A percentile compares a stretch with the other conserved stretches of the same genome.
Conservation (phyloP, 345 rosid genomes). For the Moricandia moricandioides region DNA sequence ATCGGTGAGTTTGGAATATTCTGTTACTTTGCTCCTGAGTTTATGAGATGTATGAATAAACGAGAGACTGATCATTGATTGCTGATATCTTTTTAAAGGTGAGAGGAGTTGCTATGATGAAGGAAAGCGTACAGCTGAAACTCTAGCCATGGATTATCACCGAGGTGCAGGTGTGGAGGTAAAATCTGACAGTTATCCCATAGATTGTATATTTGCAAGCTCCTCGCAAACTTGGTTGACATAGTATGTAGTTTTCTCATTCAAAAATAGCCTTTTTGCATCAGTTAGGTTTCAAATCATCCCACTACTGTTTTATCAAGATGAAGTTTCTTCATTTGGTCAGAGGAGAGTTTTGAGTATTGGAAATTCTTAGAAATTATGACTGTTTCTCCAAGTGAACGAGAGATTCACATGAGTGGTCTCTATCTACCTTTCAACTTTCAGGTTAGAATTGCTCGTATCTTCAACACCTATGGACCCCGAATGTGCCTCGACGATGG, state of each 20-base stretch:
- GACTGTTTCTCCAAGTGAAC: too few relatives aligned
- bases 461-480: conserved; percentile 97
- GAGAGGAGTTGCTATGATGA: conserved; percentile 98
- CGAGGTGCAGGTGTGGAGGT: conserved; percentile 97
- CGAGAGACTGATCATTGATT: neutral
- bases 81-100: conserved; percentile 42
- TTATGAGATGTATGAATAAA: neutral
- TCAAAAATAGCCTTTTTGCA: too few relatives aligned
- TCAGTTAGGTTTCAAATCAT: neutral
- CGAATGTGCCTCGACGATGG: conserved; percentile 99
- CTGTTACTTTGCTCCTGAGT: neutral
- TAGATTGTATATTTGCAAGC: neutral
- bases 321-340: too few relatives aligned
- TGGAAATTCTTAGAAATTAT: too few relatives aligned
- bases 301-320: neutral
- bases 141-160: conserved; percentile 94
- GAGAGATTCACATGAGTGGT: too few relatives aligned
- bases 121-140: conserved; percentile 97
- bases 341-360: too few relatives aligned
- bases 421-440: conserved; percentile 13
- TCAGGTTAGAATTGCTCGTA: conserved; percentile 98
- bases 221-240: too few relatives aligned
- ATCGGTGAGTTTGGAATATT: conserved; percentile 50
- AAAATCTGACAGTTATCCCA: conserved; percentile 19
- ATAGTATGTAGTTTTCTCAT: too few relatives aligned